phyloP scores from a whole-genome alignment of 2,329 filamentous ascomycete species.

The Arachnomyces sp. region DNA sequence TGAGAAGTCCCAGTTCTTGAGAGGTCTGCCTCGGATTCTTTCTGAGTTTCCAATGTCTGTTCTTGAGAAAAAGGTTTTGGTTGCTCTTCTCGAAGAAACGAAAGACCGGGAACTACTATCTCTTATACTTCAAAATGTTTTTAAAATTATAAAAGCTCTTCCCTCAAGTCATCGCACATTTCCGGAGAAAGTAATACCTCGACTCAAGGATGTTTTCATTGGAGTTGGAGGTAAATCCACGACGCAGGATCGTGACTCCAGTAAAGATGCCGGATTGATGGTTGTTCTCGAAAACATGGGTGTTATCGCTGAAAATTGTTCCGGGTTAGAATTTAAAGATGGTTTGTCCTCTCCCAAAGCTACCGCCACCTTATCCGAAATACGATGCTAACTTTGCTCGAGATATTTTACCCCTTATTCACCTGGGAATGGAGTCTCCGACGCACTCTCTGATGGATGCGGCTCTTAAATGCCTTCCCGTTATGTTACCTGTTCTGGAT shows the following conservation, averaged over 20 bases:
- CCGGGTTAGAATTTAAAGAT: constrained; percentile 90
- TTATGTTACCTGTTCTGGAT: constrained; percentile 80
- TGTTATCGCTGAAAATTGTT: constrained; percentile 69
- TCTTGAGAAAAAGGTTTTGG: constrained; percentile 88
- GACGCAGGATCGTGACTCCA: constrained; percentile 65
- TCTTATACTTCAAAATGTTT: constrained; percentile 81
- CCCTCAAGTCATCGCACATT: constrained; percentile 73
- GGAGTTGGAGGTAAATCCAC: constrained; percentile 40
- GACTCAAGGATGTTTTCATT: constrained; percentile 75
- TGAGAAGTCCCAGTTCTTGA: constrained; percentile 87
- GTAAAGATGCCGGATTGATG: constrained; percentile 84
- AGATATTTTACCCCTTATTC: constrained; percentile 83
- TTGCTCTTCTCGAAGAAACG: constrained; percentile 81
- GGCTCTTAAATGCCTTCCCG: constrained; percentile 67
- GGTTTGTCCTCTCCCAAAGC: constrained; percentile 47
- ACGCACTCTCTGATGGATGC: constrained; percentile 87
- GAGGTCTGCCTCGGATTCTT: constrained; percentile 77
- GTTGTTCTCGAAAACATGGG: constrained; percentile 78
- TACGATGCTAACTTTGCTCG: not conserved
- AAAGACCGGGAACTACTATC: constrained; percentile 86
- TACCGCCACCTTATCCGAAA: constrained; percentile 5
- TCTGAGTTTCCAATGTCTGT: constrained; percentile 90
- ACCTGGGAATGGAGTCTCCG: constrained; percentile 75
- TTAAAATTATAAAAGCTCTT: constrained; percentile 75
- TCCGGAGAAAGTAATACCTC: constrained; percentile 77